phyloP scores from a whole-genome alignment of 805 yeast species.

The Scheffersomyces stipitis region DNA sequence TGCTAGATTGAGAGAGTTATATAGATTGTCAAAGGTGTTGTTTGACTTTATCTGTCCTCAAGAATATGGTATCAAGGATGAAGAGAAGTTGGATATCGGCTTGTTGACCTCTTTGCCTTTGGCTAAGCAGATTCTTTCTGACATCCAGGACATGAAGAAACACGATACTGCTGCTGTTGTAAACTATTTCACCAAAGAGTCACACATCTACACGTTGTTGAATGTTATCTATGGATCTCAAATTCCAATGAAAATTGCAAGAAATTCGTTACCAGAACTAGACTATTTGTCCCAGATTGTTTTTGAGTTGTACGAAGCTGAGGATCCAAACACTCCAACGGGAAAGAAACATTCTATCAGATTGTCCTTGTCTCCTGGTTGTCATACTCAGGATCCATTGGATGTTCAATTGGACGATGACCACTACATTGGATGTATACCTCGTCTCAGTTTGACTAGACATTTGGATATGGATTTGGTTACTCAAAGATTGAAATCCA shows the following conservation, averaged over 20 bases:
- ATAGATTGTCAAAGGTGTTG: slow-evolving; percentile 84
- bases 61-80: slow-evolving; percentile 95
- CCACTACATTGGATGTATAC: slow-evolving; percentile 95
- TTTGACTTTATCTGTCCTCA: slow-evolving; percentile 98
- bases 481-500: slow-evolving; percentile 71
- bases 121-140: slow-evolving; percentile 81
- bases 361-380: slow-evolving; percentile 93
- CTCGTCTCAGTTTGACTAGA: slow-evolving; percentile 84
- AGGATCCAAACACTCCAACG: slow-evolving; percentile 57
- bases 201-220: slow-evolving; percentile 90
- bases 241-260: slow-evolving; percentile 90
- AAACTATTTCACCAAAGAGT: slow-evolving; percentile 93
- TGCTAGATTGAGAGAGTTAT: slow-evolving; percentile 81
- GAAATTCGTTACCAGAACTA: slow-evolving; percentile 94
- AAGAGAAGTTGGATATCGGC: slow-evolving; percentile 95
- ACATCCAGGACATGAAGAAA: slow-evolving; percentile 74
- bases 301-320: slow-evolving; percentile 87
- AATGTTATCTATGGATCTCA: slow-evolving; percentile 91
- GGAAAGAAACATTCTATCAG: slow-evolving; percentile 86
- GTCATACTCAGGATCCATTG: slow-evolving; percentile 96
- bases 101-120: slow-evolving; percentile 89
- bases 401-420: slow-evolving; percentile 95
- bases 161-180: slow-evolving; percentile 81
- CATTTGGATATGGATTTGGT: slow-evolving; percentile 92
- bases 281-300: slow-evolving; percentile 94